A percentile compares a stretch with the other conserved stretches of the same genome.
phyloP scores from a whole-genome alignment of 169 alveolate species.

The Blepharisma undulans region DNA sequence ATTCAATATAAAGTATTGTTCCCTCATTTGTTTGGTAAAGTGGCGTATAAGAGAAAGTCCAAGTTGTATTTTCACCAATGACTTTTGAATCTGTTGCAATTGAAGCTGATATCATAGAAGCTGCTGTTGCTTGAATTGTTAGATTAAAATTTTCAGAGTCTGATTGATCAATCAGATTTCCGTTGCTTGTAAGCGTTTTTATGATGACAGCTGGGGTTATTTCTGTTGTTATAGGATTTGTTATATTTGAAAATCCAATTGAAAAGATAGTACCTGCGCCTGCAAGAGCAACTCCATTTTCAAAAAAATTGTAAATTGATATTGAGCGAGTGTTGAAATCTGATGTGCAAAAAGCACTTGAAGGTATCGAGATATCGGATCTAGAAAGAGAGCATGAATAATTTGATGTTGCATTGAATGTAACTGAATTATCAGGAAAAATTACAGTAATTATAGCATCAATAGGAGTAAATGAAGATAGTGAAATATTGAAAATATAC shows the following conservation, averaged over 20 bases:
- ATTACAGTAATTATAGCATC: too few relatives aligned
- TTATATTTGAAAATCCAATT: background rate
- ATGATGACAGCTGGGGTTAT: background rate
- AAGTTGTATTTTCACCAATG: conserved; percentile 9
- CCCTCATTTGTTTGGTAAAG: background rate
- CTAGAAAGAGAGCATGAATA: too few relatives aligned
- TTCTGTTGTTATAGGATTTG: conserved; percentile 9
- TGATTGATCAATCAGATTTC: background rate
- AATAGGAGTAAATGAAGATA: too few relatives aligned
- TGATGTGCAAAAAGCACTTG: background rate
- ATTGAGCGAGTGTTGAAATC: background rate
- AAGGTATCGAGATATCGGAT: background rate
- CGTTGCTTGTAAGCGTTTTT: background rate
- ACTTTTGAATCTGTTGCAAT: background rate
- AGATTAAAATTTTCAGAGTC: background rate
- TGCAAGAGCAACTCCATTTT: background rate
- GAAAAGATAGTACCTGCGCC: background rate
- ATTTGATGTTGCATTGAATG: too few relatives aligned
- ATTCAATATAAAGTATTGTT: background rate
- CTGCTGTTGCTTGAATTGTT: background rate
- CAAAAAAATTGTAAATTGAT: background rate
- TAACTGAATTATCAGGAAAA: too few relatives aligned
- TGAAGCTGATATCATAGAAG: background rate
- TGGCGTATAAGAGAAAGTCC: background rate
- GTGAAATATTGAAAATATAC: too few relatives aligned